Evolutionary conservation across 768 basidiomycete species (phyloP).

Genomic region (Mycena sanguinolenta): DNA sequence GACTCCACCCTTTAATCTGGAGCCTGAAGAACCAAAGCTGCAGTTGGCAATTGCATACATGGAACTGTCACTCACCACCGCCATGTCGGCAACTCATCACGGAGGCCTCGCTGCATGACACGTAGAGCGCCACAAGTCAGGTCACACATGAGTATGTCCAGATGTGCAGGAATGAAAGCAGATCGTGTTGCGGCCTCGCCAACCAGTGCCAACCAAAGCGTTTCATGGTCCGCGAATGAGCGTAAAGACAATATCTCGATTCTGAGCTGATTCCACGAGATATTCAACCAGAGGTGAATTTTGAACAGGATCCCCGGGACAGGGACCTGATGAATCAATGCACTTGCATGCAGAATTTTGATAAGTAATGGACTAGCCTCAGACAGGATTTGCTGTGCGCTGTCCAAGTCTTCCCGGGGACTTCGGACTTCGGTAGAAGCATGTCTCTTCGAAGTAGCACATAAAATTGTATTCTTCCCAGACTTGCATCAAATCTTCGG

Average conservation of each 20-base stretch:
- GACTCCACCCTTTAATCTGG: not conserved
- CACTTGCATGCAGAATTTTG: no score
- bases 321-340: no score
- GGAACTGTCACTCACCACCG: not conserved
- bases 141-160: not conserved
- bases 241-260: not conserved
- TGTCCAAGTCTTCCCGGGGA: no score
- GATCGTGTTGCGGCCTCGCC: not conserved
- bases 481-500: no score
- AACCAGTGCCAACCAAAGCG: not conserved
- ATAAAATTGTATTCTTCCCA: no score
- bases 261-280: no score
- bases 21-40: not conserved
- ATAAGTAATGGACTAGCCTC: no score
- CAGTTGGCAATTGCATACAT: not conserved
- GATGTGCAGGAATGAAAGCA: not conserved
- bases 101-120: not conserved
- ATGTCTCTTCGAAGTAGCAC: no score
- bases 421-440: no score
- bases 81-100: not conserved
- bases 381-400: no score
- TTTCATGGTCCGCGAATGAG: not conserved
- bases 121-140: not conserved
- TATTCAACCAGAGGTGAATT: no score
- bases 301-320: no score